Percentiles rank a stretch among this genome's conserved stretches.
phyloP scores from a whole-genome alignment of 106 monocot genomes.

The Iris macrosiphon region DNA sequence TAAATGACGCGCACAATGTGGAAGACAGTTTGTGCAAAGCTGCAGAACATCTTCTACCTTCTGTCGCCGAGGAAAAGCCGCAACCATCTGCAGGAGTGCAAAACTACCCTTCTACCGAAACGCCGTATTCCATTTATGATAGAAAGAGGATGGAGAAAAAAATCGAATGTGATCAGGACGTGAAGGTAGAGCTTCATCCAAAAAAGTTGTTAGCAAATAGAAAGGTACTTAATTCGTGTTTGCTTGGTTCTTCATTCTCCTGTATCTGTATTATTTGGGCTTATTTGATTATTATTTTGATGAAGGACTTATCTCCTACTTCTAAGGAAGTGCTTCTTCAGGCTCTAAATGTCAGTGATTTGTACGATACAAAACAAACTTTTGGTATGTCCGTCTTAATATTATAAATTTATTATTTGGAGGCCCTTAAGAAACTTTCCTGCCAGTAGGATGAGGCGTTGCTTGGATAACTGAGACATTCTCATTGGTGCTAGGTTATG shows the following conservation, averaged over 20 bases:
- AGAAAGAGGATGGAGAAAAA: constrained; percentile 1
- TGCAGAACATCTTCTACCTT: neutral
- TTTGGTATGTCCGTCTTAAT: constrained; percentile 39
- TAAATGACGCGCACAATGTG: neutral
- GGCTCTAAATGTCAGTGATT: constrained; percentile 31
- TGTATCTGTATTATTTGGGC: neutral
- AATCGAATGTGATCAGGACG: constrained; percentile 3
- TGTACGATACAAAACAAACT: constrained; percentile 26
- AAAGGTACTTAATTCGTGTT: constrained; percentile 33
- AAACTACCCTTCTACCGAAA: constrained; percentile 1
- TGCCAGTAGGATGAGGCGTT: no score
- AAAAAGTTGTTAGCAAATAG: constrained; percentile 61
- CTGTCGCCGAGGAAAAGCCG: constrained; percentile 3
- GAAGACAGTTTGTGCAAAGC: constrained; percentile 1
- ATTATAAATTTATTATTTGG: no score
- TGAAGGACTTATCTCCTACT: constrained; percentile 66
- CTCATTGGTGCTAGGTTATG: no score
- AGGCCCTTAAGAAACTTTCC: no score
- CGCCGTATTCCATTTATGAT: neutral
- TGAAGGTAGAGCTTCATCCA: constrained; percentile 21
- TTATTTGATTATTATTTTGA: neutral
- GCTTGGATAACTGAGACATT: no score
- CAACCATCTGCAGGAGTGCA: neutral
- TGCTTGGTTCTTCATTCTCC: neutral
- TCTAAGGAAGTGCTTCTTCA: constrained; percentile 72